Evolutionary conservation across 2,329 filamentous ascomycete genomes (phyloP).

Genomic region (Paecilomyces formosus): DNA sequence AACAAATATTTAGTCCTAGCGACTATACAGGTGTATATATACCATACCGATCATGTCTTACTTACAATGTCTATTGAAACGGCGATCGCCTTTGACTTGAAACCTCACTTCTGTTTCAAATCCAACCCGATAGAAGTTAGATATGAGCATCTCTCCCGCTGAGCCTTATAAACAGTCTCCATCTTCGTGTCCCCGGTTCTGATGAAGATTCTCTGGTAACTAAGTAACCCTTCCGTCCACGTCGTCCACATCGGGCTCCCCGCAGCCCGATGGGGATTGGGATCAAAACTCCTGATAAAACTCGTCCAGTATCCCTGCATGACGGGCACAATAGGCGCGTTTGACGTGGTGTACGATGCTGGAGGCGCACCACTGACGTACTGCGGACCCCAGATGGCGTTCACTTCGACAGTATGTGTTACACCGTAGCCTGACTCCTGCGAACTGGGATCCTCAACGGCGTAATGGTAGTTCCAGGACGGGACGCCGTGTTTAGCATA

Average conservation of each 20-base stretch:
- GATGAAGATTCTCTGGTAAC: slow-evolving; percentile 34
- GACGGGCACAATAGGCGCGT: slow-evolving; percentile 51
- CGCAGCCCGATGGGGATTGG: slow-evolving; percentile 48
- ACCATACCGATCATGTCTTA: not conserved
- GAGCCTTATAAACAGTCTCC: slow-evolving; percentile 35
- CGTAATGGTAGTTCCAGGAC: slow-evolving; percentile 64
- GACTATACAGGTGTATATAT: not conserved
- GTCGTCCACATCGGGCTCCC: slow-evolving; percentile 47
- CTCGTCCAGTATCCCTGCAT: slow-evolving; percentile 68
- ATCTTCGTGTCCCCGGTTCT: slow-evolving; percentile 40
- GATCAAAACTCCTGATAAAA: slow-evolving; percentile 60
- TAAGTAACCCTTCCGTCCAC: slow-evolving; percentile 23
- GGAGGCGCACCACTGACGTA: slow-evolving; percentile 46
- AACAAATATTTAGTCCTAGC: not conserved
- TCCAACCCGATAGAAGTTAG: slow-evolving; percentile 41
- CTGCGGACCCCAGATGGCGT: slow-evolving; percentile 60
- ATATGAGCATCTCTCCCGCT: slow-evolving; percentile 42
- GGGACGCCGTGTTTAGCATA: slow-evolving; percentile 22
- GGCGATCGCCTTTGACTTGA: not conserved
- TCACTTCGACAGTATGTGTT: slow-evolving; percentile 58
- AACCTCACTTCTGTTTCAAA: slow-evolving; percentile 32
- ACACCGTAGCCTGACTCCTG: slow-evolving; percentile 53
- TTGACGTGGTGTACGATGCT: slow-evolving; percentile 49
- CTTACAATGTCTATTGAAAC: not conserved
- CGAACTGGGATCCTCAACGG: slow-evolving; percentile 54